Evolutionary conservation across 2,329 filamentous ascomycete species (phyloP), one percentile per base, ranked within the genome.

Genomic region (Emergomyces orientalis): DNA sequence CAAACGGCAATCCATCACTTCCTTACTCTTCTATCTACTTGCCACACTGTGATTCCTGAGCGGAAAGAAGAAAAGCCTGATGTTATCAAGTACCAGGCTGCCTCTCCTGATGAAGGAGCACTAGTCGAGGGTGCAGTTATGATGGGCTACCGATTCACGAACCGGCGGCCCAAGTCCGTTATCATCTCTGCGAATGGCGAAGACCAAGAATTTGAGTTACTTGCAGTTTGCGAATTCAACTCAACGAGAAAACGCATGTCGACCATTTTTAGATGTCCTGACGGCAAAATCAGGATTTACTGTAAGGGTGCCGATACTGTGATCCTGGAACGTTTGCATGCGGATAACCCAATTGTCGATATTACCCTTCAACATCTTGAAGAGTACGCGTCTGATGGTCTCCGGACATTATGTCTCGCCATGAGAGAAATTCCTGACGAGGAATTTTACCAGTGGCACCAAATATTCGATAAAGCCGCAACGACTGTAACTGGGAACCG

Each of bases 211-310:
- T 99, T 94, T 73, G 90, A 97, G 74, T 82, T 99, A 47, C 79
- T 99, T 63, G 93, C 93, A 2, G 92, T 99, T n/a, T 97, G 93
- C 74, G 94, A 99, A 75, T 99, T 99, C 81, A 99, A 99, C 78
- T 97, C 94, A 1, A 94, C 91, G 9, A 84, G 94, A 70, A 99
- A 99, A 79, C 84, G 94, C 68, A 99, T 99, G 94, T 97, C 94
- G 8, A 90, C 93, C 27, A 95, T 99, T 68, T 97, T 95, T 79
- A 87, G 95, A 61, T 97, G 93, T 72, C 94, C 94, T 0, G 93
- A 97, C 77, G 94, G 94, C 66, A 96, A 94, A 78, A 88, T 99
- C 64, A 84, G 94, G 59, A 87, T 91, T 69, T 99, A 97, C 76
- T 93, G 88, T 78, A 99, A 99, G 78, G 94, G 94, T 69, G 94